Percentiles rank a stretch among this genome's conserved stretches.
phyloP scores from a whole-genome alignment of 2,329 filamentous ascomycete genomes.

The Bipolaris zeicola region DNA sequence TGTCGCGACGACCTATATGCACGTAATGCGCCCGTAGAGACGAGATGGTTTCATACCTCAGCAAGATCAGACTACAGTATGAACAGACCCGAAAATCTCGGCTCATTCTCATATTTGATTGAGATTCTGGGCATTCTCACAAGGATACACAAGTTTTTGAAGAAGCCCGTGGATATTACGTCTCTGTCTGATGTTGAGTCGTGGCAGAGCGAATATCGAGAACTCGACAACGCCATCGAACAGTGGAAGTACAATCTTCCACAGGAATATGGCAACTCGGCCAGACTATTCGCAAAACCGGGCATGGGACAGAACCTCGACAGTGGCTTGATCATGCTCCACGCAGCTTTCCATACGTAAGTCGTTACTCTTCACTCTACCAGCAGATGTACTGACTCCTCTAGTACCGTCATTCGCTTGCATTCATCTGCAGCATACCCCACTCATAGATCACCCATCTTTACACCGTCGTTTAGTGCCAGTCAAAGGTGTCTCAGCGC shows the following conservation, averaged over 20 bases:
- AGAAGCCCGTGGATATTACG: constrained; percentile 86
- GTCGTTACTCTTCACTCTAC: constrained; percentile 37
- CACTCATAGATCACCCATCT: constrained; percentile 84
- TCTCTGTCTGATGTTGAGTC: constrained; percentile 82
- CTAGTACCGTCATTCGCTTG: constrained; percentile 78
- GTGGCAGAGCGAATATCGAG: constrained; percentile 87
- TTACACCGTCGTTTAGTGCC: constrained; percentile 85
- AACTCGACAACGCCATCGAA: constrained; percentile 78
- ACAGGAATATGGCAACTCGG: constrained; percentile 81
- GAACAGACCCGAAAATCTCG: constrained; percentile 78
- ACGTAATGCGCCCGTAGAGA: constrained; percentile 83
- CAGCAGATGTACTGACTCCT: constrained; percentile 24
- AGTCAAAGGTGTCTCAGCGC: constrained; percentile 81
- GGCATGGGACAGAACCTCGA: constrained; percentile 72
- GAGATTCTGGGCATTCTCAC: constrained; percentile 87
- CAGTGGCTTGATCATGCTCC: constrained; percentile 88
- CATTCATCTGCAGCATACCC: constrained; percentile 94
- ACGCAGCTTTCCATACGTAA: constrained; percentile 85
- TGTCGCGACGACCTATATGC: constrained; percentile 87
- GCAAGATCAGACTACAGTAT: constrained; percentile 64
- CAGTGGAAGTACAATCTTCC: constrained; percentile 86
- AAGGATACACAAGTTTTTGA: constrained; percentile 85
- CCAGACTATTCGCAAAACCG: constrained; percentile 68
- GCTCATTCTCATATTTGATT: constrained; percentile 87
- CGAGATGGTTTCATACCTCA: constrained; percentile 71